Conservation (phyloP, 768 basidiomycete species). For the Boletales sp. region DNA sequence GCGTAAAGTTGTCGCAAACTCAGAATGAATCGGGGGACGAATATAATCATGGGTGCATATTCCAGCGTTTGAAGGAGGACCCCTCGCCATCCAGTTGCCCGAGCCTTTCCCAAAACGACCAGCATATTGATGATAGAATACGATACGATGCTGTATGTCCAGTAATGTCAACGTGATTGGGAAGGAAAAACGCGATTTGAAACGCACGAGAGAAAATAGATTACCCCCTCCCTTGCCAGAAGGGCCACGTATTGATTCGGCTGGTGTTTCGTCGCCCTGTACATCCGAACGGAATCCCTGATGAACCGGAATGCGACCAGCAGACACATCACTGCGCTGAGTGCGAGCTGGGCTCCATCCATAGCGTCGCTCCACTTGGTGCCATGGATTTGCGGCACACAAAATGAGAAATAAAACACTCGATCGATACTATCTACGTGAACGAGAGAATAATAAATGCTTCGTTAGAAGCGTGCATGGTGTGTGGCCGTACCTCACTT, state of each 20-base stretch:
- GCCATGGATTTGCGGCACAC: neutral
- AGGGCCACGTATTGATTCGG: neutral
- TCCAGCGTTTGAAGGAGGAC: too few relatives aligned
- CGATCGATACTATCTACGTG: neutral
- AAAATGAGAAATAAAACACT: neutral
- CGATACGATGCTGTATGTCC: too few relatives aligned
- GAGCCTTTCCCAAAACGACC: too few relatives aligned
- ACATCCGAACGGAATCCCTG: neutral
- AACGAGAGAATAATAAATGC: too few relatives aligned
- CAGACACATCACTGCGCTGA: neutral
- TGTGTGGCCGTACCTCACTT: neutral
- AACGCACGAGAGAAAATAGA: neutral
- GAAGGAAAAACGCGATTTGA: too few relatives aligned
- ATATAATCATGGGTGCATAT: too few relatives aligned
- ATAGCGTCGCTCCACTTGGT: neutral
- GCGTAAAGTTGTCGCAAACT: too few relatives aligned
- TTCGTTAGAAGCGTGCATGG: neutral
- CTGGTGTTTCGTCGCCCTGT: neutral
- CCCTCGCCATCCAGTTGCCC: too few relatives aligned
- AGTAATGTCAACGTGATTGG: too few relatives aligned
- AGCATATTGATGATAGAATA: too few relatives aligned
- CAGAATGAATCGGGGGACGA: too few relatives aligned
- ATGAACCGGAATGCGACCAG: neutral
- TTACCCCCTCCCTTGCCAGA: neutral
- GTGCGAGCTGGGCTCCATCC: neutral